phyloP scores from a whole-genome alignment of 2,329 filamentous ascomycete genomes.

The Dryadomyces sulphureus region DNA sequence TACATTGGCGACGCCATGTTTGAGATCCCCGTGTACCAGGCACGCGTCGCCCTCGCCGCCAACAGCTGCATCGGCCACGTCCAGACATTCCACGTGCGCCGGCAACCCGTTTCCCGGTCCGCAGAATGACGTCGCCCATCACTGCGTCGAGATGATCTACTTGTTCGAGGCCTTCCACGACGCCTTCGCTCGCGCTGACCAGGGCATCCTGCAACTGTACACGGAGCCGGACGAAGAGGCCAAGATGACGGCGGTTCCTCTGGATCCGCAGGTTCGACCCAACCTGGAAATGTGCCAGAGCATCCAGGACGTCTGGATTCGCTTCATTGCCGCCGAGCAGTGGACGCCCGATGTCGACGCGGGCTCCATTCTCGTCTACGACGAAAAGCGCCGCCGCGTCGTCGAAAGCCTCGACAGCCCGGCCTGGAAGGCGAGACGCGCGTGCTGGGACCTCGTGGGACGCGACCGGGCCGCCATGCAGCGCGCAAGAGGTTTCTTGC shows the following conservation, averaged over 20 bases:
- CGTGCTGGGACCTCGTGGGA: too few relatives aligned
- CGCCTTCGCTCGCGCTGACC: constrained; percentile 3
- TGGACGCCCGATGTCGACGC: not conserved
- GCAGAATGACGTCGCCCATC: constrained; percentile 1
- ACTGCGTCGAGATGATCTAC: constrained; percentile 7
- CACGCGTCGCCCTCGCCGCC: not conserved
- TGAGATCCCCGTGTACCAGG: not conserved
- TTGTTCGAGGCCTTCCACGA: constrained; percentile 3
- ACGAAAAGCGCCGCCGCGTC: not conserved
- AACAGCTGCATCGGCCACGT: not conserved
- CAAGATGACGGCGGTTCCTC: not conserved
- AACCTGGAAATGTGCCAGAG: not conserved
- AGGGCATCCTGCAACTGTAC: constrained; percentile 11
- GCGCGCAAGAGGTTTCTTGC: too few relatives aligned
- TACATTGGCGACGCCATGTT: constrained; percentile 3
- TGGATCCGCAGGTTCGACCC: not conserved
- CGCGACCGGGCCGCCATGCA: too few relatives aligned
- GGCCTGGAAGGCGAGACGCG: not conserved
- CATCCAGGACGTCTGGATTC: not conserved
- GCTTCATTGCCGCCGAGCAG: not conserved
- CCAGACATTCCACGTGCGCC: constrained; percentile 1
- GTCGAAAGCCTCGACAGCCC: not conserved
- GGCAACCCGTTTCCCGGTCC: constrained; percentile 6
- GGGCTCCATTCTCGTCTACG: not conserved
- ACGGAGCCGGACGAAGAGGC: not conserved